Conservation (phyloP, 2,329 filamentous ascomycete genomes). For the Xylariales sp. region DNA sequence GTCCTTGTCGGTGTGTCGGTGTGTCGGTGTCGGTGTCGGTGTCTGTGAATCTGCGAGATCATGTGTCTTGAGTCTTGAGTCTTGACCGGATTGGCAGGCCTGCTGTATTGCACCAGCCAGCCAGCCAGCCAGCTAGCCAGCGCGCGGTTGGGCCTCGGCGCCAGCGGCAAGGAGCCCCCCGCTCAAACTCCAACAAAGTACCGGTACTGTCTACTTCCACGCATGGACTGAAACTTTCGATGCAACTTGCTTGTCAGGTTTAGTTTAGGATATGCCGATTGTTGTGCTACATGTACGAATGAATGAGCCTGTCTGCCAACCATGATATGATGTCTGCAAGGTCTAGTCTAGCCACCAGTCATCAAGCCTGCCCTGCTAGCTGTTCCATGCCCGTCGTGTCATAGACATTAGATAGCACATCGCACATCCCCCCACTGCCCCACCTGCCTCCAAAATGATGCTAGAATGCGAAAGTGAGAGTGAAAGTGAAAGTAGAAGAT, state of each 20-base stretch:
- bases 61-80: too few relatives aligned
- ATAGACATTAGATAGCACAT: conserved; percentile 1
- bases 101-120: too few relatives aligned
- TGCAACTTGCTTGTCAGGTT: background rate
- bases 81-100: too few relatives aligned
- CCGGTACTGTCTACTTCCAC: background rate
- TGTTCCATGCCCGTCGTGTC: conserved; percentile 3
- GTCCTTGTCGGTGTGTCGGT: background rate
- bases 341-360: background rate
- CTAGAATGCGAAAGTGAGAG: too few relatives aligned
- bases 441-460: too few relatives aligned
- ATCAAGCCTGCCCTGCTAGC: background rate
- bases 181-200: background rate
- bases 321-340: background rate
- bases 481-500: background rate
- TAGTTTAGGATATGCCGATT: background rate
- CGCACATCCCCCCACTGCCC: background rate
- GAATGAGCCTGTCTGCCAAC: background rate
- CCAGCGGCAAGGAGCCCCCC: background rate
- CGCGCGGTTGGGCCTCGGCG: too few relatives aligned
- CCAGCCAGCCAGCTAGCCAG: too few relatives aligned
- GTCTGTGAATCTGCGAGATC: background rate
- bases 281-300: background rate
- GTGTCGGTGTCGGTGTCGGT: too few relatives aligned
- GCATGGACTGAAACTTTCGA: background rate